Evolutionary conservation across 805 yeast species (phyloP), one percentile per base, ranked within the genome.

Genomic region (Candida tallmaniae): DNA sequence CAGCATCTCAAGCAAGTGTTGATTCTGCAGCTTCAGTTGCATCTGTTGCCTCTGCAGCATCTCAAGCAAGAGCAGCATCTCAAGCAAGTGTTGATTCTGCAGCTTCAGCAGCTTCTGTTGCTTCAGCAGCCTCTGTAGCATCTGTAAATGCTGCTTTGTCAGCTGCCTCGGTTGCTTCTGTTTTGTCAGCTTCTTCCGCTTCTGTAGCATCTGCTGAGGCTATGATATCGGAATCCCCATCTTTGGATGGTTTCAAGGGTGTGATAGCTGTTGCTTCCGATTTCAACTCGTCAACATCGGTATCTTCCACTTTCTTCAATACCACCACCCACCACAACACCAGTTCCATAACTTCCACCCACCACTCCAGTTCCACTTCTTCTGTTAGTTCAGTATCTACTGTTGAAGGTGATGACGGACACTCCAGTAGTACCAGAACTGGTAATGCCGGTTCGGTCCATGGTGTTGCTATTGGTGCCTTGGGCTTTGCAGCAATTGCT

Each of bases 401-500:
- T 31, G 46, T 31, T 13, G 43, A 42, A 14, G 40, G 32, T 4
- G 39, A 38, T 14, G 42, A 35, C 11, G 36, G 31, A 23, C 34
- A 23, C 14, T 39, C 41, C 15, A 40, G 46, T 9, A 30, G 47
- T 17, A 26, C 36, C 14, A 12, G 22, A n/a, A 29, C 32, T 21
- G 42, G 40, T 31, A 40, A 40, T 17, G 39, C 42, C 12, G 39
- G 29, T 31, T 16, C 5, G 25, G 31, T 35, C 4, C 32, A 27
- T 22, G 36, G 36, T n/a, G 45, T 47, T 30, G 48, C 52, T 18
- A 38, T 45, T 25, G 57, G 57, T 25, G 30, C 47, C 16, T 28
- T 50, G 34, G 63, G 56, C 23, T 42, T 52, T 8, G 50, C 52
- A 26, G 65, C 58, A 27, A 52, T 59, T 25, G 54, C 52, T 35